These are phyloP conservation scores for Neurospora sp. DNA, from an alignment of 2,329 filamentous ascomycete genomes.

Conservation along the genomic window DNA sequence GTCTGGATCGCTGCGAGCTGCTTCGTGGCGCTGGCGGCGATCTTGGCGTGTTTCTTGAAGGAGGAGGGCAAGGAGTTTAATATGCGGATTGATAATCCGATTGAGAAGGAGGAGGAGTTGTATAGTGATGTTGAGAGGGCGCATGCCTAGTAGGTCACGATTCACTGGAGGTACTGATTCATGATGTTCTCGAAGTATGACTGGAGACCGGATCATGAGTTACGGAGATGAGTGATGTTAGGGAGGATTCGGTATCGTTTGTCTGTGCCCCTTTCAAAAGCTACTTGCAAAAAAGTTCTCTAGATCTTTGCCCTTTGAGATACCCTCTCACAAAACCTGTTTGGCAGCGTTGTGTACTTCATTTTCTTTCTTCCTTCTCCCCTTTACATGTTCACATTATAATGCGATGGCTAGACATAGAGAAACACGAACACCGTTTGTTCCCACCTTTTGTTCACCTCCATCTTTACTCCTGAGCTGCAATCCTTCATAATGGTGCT, in stretches of 20 bases:
- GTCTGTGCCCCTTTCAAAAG: too few species aligned
- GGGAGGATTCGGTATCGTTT: too few species aligned
- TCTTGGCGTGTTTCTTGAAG: conserved; percentile 20
- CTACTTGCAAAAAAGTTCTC: too few species aligned
- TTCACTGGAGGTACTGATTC: too few species aligned
- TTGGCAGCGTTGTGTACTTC: too few species aligned
- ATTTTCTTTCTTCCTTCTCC: too few species aligned
- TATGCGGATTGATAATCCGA: conserved; percentile 27
- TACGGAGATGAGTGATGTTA: not conserved
- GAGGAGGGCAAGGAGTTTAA: conserved; percentile 28
- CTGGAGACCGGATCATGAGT: not conserved
- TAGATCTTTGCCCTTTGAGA: too few species aligned
- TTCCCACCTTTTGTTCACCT: too few species aligned
- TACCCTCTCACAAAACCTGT: too few species aligned
- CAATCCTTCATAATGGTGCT: too few species aligned
- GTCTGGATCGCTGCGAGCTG: conserved; percentile 24
- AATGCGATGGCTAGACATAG: not conserved
- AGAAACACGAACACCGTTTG: not conserved
- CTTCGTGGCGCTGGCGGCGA: conserved; percentile 21
- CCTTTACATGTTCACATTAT: not conserved
- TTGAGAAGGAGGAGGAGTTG: conserved; percentile 23
- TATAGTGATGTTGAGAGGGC: not conserved
- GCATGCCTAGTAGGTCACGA: not conserved
- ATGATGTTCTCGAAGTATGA: too few species aligned
- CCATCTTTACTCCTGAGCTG: too few species aligned